phyloP scores from a whole-genome alignment of 78 protist genomes.

The Dictyostelium intermedium region DNA sequence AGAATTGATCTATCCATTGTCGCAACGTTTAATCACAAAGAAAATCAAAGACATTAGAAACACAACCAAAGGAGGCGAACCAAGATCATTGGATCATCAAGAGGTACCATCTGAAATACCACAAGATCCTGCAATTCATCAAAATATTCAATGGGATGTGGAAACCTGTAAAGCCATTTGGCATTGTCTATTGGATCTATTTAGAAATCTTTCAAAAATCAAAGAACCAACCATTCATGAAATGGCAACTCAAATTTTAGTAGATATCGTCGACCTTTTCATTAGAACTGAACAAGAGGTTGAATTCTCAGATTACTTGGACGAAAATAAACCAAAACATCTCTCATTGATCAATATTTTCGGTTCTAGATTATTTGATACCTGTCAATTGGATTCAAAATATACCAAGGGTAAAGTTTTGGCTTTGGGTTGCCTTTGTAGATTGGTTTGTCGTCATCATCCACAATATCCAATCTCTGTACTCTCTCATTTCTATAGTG shows the following conservation, averaged over 20 bases:
- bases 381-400: conserved; percentile 23
- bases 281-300: conserved; percentile 29
- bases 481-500: conserved; percentile 41
- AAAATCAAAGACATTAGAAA: conserved; percentile 16
- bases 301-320: conserved; percentile 18
- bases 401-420: conserved; percentile 54
- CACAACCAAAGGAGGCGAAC: conserved; percentile 58
- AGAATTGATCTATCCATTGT: conserved; percentile 25
- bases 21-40: conserved; percentile 15
- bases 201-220: conserved; percentile 21
- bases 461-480: conserved; percentile 42
- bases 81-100: conserved; percentile 46
- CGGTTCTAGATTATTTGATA: conserved; percentile 48
- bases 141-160: conserved; percentile 33
- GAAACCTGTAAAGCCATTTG: conserved; percentile 24
- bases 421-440: conserved; percentile 57
- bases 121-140: background rate
- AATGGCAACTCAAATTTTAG: conserved; percentile 27
- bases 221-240: conserved; percentile 62
- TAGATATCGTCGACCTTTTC: conserved; percentile 48
- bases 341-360: conserved; percentile 45
- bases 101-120: background rate
- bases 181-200: conserved; percentile 29
- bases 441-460: conserved; percentile 75
- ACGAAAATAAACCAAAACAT: conserved; percentile 2